These are phyloP conservation scores for Solanum dulcamara DNA, from an alignment of 257 asterid species.

Conservation along the genomic window DNA sequence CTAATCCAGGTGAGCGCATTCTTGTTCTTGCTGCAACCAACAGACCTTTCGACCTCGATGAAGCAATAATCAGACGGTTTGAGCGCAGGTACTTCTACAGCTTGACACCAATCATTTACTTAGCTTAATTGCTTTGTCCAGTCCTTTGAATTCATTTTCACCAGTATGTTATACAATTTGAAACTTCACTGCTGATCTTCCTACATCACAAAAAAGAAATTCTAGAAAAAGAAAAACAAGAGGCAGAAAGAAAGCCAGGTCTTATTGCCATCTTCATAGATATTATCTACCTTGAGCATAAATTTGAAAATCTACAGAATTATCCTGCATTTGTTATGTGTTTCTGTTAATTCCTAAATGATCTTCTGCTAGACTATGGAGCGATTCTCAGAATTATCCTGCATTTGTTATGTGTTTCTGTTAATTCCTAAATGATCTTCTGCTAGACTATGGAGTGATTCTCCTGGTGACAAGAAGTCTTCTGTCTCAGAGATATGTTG, in stretches of 20 bases:
- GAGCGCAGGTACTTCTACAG: slow-evolving; percentile 68
- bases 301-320: neutral
- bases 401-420: neutral
- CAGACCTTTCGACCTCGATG: slow-evolving; percentile 98
- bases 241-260: neutral
- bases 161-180: neutral
- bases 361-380: neutral
- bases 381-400: neutral
- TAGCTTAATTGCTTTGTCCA: neutral
- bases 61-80: slow-evolving; percentile 93
- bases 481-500: neutral
- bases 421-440: neutral
- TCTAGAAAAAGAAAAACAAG: neutral
- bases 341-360: neutral
- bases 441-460: neutral
- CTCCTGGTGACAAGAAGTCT: neutral
- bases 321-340: neutral
- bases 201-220: neutral
- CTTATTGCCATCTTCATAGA: neutral
- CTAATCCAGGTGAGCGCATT: slow-evolving; percentile 86
- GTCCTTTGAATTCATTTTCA: neutral
- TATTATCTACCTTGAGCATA: neutral
- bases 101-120: neutral
- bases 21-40: slow-evolving; percentile 99
- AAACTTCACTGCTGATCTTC: neutral